A percentile compares a stretch with the other conserved stretches of the same genome.
Evolutionary conservation across 1,284 basidiomycete species (phyloP).

Genomic region (Flammula alnicola): DNA sequence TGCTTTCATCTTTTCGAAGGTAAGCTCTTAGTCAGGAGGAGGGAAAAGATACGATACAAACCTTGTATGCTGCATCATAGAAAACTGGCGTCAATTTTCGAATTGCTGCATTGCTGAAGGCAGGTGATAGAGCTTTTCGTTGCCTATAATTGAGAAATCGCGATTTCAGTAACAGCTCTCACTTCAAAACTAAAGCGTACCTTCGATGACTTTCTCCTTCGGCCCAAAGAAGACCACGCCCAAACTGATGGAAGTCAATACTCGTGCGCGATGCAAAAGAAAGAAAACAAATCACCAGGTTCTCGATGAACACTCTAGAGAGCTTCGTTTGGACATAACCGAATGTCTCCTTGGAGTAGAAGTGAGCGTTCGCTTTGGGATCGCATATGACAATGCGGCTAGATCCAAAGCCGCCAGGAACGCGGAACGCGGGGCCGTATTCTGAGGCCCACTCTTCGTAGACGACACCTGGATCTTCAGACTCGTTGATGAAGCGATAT

Average conservation of each 20-base stretch:
- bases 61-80: constrained; percentile 55
- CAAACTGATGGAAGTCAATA: constrained; percentile 41
- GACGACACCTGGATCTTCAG: constrained; percentile 34
- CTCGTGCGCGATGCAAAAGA: neutral
- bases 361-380: constrained; percentile 57
- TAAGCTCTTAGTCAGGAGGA: neutral
- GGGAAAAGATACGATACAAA: constrained; percentile 20
- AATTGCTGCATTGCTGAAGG: constrained; percentile 50
- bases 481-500: constrained; percentile 30
- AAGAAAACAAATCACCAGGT: constrained; percentile 34
- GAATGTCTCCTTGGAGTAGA: constrained; percentile 53
- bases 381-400: constrained; percentile 52
- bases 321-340: constrained; percentile 48
- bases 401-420: constrained; percentile 46
- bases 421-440: constrained; percentile 52
- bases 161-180: neutral
- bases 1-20: constrained; percentile 43
- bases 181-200: constrained; percentile 21
- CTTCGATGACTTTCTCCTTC: constrained; percentile 56
- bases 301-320: constrained; percentile 43
- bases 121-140: constrained; percentile 48
- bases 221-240: constrained; percentile 52
- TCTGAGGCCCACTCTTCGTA: constrained; percentile 44
- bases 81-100: constrained; percentile 46
- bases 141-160: constrained; percentile 33